Evolutionary conservation across 768 basidiomycete species (phyloP).

Genomic region (Candolleomyces efflorescens): DNA sequence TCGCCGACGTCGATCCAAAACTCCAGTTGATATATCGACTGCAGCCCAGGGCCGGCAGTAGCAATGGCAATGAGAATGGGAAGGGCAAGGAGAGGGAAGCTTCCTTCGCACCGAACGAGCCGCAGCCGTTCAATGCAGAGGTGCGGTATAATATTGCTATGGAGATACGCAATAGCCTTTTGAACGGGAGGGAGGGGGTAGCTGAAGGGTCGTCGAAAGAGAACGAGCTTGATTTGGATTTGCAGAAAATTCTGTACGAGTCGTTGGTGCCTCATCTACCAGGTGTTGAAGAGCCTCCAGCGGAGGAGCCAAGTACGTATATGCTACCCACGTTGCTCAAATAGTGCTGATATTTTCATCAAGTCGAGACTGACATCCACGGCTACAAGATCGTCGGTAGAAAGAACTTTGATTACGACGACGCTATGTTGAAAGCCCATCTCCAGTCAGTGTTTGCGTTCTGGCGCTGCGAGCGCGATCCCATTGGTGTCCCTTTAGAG

Average conservation of each 20-base stretch:
- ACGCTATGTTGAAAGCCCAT: conserved; percentile 46
- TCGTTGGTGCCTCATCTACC: background rate
- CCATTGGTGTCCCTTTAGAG: conserved; percentile 63
- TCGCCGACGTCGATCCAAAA: conserved; percentile 31
- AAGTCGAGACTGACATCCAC: conserved; percentile 15
- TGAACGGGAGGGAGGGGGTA: background rate
- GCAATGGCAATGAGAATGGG: conserved; percentile 12
- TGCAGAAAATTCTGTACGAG: conserved; percentile 1
- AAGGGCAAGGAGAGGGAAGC: conserved; percentile 9
- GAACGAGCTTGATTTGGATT: background rate
- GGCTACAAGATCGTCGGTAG: conserved; percentile 56
- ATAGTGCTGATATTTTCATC: background rate
- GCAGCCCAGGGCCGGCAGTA: conserved; percentile 23
- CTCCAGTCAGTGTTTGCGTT: conserved; percentile 56
- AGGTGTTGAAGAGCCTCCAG: background rate
- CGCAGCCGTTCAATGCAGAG: background rate
- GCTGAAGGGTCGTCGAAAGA: background rate
- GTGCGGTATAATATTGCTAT: conserved; percentile 12
- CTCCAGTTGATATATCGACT: conserved; percentile 52
- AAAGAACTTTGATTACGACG: conserved; percentile 54
- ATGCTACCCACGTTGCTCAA: background rate
- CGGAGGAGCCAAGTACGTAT: background rate
- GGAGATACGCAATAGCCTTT: conserved; percentile 4
- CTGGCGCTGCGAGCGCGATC: conserved; percentile 70
- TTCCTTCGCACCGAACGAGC: background rate